Evolutionary conservation across 2,329 filamentous ascomycete genomes (phyloP).

Genomic region (Venturia aucupariae): DNA sequence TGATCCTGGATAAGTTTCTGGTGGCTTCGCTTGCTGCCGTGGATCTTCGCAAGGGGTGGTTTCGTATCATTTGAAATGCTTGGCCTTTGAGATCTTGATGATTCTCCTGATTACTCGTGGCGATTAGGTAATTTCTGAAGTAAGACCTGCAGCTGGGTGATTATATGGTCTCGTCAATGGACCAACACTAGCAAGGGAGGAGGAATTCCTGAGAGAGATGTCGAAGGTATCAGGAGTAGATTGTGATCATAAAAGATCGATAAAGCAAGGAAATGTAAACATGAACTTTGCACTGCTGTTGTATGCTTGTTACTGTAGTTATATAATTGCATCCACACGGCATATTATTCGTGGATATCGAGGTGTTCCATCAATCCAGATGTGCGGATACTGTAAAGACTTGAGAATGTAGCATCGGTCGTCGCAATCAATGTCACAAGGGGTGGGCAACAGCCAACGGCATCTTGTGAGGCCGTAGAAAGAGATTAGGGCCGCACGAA

Average conservation of each 20-base stretch:
- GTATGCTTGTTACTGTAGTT: background rate
- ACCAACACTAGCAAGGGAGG: background rate
- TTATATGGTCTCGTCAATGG: background rate
- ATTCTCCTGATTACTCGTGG: too few species aligned
- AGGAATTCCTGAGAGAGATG: background rate
- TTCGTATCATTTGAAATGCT: background rate
- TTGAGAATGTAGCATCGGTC: background rate
- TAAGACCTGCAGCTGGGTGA: background rate
- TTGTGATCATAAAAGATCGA: background rate
- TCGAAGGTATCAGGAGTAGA: background rate
- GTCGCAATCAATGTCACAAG: background rate
- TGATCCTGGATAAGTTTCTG: background rate
- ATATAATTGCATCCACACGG: too few species aligned
- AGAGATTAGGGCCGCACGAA: background rate
- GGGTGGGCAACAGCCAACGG: background rate
- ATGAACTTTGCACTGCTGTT: background rate
- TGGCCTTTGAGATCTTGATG: background rate
- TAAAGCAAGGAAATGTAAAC: background rate
- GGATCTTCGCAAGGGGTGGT: background rate
- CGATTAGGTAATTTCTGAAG: too few species aligned
- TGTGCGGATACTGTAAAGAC: background rate
- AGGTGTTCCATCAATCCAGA: background rate
- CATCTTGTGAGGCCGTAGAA: background rate
- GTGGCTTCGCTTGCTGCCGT: background rate
- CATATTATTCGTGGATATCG: too few species aligned